Base-by-base conservation (phyloP, 257 asterid species). In the Datura wrightii region DNA sequence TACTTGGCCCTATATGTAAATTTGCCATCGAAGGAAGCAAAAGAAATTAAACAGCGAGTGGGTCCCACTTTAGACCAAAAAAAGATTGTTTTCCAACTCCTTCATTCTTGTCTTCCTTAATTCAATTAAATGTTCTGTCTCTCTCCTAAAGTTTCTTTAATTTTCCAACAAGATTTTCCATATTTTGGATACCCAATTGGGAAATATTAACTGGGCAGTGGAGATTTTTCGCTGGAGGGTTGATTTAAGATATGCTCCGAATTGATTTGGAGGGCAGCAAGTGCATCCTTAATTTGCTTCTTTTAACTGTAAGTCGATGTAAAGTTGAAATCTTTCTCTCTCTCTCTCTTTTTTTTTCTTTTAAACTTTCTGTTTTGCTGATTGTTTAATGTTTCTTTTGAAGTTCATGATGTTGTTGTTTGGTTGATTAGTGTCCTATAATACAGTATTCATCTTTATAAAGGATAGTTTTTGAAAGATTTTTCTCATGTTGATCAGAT, bases 101-200 rank as follows among this genome's bases (percentile, higher is more conserved):
- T 74, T 48, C 80, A 48, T 74, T 74, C 81, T 74, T 48, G 42
- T 74, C 60, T 48, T 74, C 81, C 81, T 74, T 74, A 74, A 46
- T 10, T 19, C 58, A 72, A n/a, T 44, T 52, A 19, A 50, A 19
- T 74, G 81, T 24, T 18, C 74, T 36, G 7, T 44, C 8, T 39
- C 2, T 44, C 56, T 71, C 80, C 39, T 36, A 14, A 36, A 36
- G 10, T 66, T 66, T 36, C 48, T 4, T 24, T 48, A 74, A 24
- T 48, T 48, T 74, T 72, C 54, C 55, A 19, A 48, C 79, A 44
- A 19, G 80, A 72, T 72, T 72, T 72, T 74, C 80, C 80, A 48
- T 3, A 46, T 74, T 74, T 42, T 10, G 79, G 79, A 71, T 42
- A 71, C 55, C 79, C 79, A 42, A 71, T 71, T 71, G 56, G 10